A percentile compares a stretch with the other conserved stretches of the same genome.
phyloP scores from a whole-genome alignment of 768 basidiomycete genomes.

The Phallus indusiatus region DNA sequence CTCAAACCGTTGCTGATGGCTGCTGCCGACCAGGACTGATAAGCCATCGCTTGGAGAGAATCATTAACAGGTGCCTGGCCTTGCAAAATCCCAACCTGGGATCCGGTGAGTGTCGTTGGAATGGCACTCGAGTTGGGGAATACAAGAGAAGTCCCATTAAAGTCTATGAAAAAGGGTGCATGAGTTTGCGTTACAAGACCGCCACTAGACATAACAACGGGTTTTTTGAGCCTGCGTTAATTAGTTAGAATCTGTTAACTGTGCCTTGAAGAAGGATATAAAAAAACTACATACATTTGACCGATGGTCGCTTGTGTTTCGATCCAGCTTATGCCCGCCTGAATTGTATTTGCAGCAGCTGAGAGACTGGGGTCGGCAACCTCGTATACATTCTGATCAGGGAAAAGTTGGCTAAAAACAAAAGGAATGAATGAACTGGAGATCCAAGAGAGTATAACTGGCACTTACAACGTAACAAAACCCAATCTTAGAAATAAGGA shows the following conservation, averaged over 20 bases:
- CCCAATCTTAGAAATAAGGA: conserved; percentile 26
- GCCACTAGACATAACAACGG: conserved; percentile 42
- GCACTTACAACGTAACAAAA: conserved; percentile 37
- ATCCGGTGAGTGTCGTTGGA: conserved; percentile 12
- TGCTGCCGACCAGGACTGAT: conserved; percentile 42
- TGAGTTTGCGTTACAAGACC: conserved; percentile 55
- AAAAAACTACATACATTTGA: conserved; percentile 28
- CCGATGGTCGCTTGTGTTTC: conserved; percentile 34
- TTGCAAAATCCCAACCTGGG: not conserved
- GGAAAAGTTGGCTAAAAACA: conserved; percentile 41
- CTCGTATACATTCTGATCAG: conserved; percentile 53
- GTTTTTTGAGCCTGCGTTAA: conserved; percentile 41
- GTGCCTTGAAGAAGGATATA: not conserved
- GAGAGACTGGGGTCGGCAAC: conserved; percentile 38
- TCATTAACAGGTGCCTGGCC: conserved; percentile 31
- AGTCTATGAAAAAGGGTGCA: conserved; percentile 47
- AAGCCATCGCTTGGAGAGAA: conserved; percentile 42
- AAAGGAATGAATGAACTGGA: not conserved
- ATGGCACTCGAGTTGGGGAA: not conserved
- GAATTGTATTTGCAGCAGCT: conserved; percentile 42
- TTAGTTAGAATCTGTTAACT: not conserved
- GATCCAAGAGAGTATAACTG: not conserved
- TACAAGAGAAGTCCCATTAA: conserved; percentile 33
- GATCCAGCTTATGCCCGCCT: conserved; percentile 49
- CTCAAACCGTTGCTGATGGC: conserved; percentile 21